Percentiles rank a stretch among this genome's conserved stretches.
Evolutionary conservation across 768 basidiomycete species (phyloP).

Genomic region (Asterophora parasitica): DNA sequence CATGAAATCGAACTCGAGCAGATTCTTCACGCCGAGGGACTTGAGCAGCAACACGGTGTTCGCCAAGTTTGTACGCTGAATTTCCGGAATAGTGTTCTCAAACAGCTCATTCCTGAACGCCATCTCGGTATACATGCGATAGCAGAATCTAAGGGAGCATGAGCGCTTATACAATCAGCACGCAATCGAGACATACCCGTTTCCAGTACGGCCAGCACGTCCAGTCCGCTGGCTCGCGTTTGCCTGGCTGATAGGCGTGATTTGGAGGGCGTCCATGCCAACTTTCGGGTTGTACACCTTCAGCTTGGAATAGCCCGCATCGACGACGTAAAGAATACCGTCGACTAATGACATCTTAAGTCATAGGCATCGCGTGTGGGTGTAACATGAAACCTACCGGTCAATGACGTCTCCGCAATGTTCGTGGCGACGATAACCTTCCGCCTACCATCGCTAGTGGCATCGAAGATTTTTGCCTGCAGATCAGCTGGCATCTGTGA

Average conservation of each 20-base stretch:
- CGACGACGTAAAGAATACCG: conserved; percentile 95
- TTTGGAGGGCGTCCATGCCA: conserved; percentile 98
- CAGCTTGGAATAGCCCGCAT: conserved; percentile 94
- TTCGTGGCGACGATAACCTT: conserved; percentile 99
- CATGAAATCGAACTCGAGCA: conserved; percentile 99
- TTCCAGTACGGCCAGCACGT: conserved; percentile 94
- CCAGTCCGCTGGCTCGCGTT: conserved; percentile 96
- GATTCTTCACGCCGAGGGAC: conserved; percentile 93
- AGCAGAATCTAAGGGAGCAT: conserved; percentile 67
- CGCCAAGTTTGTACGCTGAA: conserved; percentile 95
- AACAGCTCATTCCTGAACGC: conserved; percentile 96
- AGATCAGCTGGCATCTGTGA: conserved; percentile 99
- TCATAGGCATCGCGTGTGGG: conserved; percentile 1
- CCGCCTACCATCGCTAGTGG: conserved; percentile 87
- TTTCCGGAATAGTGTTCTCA: conserved; percentile 94
- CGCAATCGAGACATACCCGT: conserved; percentile 54
- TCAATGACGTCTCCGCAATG: conserved; percentile 97
- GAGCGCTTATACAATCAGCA: conserved; percentile 21
- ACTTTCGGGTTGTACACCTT: conserved; percentile 99
- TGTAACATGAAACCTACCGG: conserved; percentile 53
- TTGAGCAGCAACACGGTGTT: conserved; percentile 95
- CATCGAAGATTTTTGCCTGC: conserved; percentile 96
- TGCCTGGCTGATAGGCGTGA: conserved; percentile 98
- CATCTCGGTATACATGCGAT: conserved; percentile 96
- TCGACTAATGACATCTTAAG: conserved; percentile 56